Evolutionary conservation across 2,329 filamentous ascomycete genomes (phyloP).

Genomic region (Cordyceps cicadae): DNA sequence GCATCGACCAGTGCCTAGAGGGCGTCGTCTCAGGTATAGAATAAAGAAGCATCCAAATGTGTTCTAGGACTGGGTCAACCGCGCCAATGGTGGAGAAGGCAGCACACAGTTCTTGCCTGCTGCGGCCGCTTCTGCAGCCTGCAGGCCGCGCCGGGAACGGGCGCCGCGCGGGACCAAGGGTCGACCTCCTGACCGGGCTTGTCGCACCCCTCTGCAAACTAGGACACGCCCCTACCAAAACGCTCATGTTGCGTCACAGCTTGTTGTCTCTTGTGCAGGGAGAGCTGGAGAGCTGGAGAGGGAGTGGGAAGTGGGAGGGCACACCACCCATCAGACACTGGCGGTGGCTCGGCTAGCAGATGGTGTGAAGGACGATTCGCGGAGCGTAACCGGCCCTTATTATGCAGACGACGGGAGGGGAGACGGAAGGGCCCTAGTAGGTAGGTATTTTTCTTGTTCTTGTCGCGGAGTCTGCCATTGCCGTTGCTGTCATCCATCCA

Average conservation of each 20-base stretch:
- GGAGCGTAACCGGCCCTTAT: background rate
- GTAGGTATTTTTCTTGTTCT: background rate
- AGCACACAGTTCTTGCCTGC: conserved; percentile 26
- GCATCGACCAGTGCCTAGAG: background rate
- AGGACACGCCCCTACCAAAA: conserved; percentile 8
- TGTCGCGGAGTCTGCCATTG: conserved; percentile 1
- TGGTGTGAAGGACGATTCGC: conserved; percentile 4
- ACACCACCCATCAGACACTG: background rate
- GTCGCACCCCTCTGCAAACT: conserved; percentile 4
- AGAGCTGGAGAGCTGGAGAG: background rate
- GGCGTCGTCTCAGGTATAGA: background rate
- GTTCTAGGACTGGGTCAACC: conserved; percentile 6
- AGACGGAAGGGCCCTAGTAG: background rate
- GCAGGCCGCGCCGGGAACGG: conserved; percentile 24
- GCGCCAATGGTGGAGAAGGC: conserved; percentile 10
- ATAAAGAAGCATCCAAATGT: background rate
- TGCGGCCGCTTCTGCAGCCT: conserved; percentile 33
- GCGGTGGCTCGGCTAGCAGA: conserved; percentile 7
- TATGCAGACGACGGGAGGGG: conserved; percentile 9
- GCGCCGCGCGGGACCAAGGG: conserved; percentile 26
- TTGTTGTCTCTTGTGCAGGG: conserved; percentile 1
- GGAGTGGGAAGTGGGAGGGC: background rate
- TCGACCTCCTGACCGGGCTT: conserved; percentile 18
- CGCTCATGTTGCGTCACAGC: conserved; percentile 9
- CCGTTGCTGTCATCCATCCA: background rate